phyloP scores from a whole-genome alignment of 345 rosid genomes.

The Ceriops decandra region DNA sequence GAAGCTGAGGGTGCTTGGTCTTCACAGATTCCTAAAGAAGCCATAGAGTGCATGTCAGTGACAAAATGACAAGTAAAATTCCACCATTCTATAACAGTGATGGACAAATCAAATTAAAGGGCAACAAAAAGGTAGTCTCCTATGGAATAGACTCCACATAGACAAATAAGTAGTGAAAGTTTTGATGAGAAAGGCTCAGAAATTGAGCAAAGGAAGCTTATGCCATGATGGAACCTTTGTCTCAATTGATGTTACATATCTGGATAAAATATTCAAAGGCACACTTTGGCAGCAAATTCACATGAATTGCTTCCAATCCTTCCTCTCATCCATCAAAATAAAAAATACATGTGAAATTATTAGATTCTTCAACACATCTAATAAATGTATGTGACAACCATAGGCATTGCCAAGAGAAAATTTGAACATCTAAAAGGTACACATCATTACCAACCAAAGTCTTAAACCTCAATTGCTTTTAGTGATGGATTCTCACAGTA shows the following conservation, averaged over 20 bases:
- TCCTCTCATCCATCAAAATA: not conserved
- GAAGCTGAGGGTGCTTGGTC: constrained; percentile 88
- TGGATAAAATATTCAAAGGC: not conserved
- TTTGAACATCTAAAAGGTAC: not conserved
- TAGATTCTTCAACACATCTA: not conserved
- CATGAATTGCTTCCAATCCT: not conserved
- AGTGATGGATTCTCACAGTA: not conserved
- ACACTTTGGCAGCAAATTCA: not conserved
- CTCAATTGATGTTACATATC: not conserved
- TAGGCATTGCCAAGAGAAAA: not conserved
- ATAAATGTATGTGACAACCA: not conserved
- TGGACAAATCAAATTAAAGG: no score
- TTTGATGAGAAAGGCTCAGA: no score
- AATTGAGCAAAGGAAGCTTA: no score
- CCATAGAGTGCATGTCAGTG: constrained; percentile 4
- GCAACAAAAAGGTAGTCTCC: no score
- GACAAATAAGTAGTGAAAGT: no score
- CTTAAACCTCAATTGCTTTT: not conserved
- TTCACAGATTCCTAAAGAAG: constrained; percentile 61
- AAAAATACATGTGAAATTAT: not conserved
- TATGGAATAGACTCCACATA: no score
- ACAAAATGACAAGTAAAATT: not conserved
- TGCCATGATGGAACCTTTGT: not conserved
- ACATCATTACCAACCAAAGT: not conserved
- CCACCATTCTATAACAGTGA: not conserved